Evolutionary conservation across 768 basidiomycete species (phyloP), one percentile per base, ranked within the genome.

Genomic region (Tricholoma matsutake): DNA sequence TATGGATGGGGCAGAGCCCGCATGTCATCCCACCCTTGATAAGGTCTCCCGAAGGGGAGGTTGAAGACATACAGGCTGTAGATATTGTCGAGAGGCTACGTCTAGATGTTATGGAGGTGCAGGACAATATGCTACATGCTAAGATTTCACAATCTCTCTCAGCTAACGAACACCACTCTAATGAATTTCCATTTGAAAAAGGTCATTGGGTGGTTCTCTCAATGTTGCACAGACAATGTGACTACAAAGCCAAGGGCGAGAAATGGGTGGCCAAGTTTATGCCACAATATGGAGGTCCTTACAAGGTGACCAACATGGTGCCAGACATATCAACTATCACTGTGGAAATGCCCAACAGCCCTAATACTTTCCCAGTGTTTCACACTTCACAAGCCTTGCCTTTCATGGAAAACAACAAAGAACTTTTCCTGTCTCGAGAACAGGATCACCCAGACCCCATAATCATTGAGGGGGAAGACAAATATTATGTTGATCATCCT

Each of bases 201-300:
- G 60, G 60, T 0, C 69, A 76, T 28, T 43, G 14, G 0, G 75
- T 80, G 0, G 57, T 75, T 54, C 61, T 79, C 1, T 69, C 68
- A 1, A 77, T 71, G 0, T 58, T 65, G 1, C 54, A 76, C 32
- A 60, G 66, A 0, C 16, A 63, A 0, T 54, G 57, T 4, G 59
- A 71, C 1, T 78, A 71, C 54, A 67, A 66, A 29, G 25, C 58
- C 0, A 52, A 45, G 5, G 68, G 68, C 1, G 63, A 67, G n/a
- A 64, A 67, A 4, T 65, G 67, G 0, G 70, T 72, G 0, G 74
- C 75, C 0, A 80, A 81, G 45, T 79, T 79, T 53, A 75, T 81
- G 69, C 73, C 73, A 0, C 58, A 67, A 0, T 75, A 52, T 13
- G 72, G 80, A 51, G 65, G 76, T 0, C 74, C 70, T 0, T 75